Evolutionary conservation across 306 rosid species (phyloP), one percentile per base, ranked within the genome.

Genomic region (Ceratonia siliqua): DNA sequence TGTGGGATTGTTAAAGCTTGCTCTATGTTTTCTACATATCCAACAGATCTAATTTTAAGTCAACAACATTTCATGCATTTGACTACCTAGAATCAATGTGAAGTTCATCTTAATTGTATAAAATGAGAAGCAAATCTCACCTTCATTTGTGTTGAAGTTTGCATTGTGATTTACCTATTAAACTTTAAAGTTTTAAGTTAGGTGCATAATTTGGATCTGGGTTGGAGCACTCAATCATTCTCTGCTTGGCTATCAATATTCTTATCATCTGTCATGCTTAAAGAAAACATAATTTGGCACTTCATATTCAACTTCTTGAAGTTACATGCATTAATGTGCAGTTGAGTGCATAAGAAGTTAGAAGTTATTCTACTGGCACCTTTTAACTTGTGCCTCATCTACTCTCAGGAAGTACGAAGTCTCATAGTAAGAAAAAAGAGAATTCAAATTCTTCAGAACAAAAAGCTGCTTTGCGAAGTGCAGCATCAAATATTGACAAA

Each of bases 381-480:
- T 69, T 43, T 20, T 62, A 45, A 73, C 70, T 25, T 69, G 43
- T 32, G 30, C 17, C 38, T 68, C 20, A 25, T 74, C 52, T 53
- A 41, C 25, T 79, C 39, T 53, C 82, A 90, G 96, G 84, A 77
- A 43, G 43, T 45, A 69, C 74, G 55, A 81, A 78, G 77, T 18
- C 78, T 72, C 69, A 1, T 75, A 56, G 61, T 46, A 85, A 82
- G 57, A 42, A 74, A 20, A 85, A 75, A 43, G 62, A 20, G 79
- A 72, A 70, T 57, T 81, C 79, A 30, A 78, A 75, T 8, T 30
- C 80, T 43, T 71, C 83, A 9, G 48, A 10, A 15, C 62, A 50
- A 74, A 76, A 59, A 38, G 53, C 59, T 33, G 18, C 43, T 24
- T 64, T 35, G 28, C 64, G 35, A 68, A 41, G 42, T 36, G 45